Conservation (phyloP, 805 yeast genomes). For the Starmerella apicola region DNA sequence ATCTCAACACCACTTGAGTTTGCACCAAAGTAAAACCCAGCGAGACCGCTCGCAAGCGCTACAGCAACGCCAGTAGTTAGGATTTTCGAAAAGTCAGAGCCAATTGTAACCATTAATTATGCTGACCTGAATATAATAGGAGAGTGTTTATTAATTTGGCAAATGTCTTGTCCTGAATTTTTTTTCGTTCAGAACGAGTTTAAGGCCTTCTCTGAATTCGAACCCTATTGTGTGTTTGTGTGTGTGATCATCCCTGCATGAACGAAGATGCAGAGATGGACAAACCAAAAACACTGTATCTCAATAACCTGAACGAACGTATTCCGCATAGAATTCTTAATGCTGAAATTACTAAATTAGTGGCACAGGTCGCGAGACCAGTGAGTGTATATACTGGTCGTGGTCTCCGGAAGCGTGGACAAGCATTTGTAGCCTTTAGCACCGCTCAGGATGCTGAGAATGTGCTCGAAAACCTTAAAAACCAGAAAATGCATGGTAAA, state of each 20-base stretch:
- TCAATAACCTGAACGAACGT: conserved; percentile 62
- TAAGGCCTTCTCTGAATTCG: no score
- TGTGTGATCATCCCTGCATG: no score
- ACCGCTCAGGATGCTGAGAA: conserved; percentile 32
- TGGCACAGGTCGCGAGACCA: conserved; percentile 37
- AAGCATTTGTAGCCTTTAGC: conserved; percentile 60
- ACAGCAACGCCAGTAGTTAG: not conserved
- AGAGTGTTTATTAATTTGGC: no score
- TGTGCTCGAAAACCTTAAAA: conserved; percentile 34
- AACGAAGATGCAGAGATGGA: no score
- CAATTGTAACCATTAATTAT: no score
- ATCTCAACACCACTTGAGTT: not conserved
- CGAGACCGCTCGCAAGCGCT: not conserved
- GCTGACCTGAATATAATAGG: no score
- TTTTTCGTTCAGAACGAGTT: no score
- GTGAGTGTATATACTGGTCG: conserved; percentile 43
- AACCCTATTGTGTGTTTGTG: no score
- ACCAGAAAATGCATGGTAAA: conserved; percentile 35
- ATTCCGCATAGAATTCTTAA: conserved; percentile 43
- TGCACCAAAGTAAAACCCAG: conserved; percentile 5
- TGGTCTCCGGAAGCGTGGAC: conserved; percentile 62
- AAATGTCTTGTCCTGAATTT: no score
- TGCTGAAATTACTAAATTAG: conserved; percentile 32
- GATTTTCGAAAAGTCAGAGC: no score
- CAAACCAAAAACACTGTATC: conserved; percentile 34